A percentile compares a stretch with the other conserved stretches of the same genome.
Conservation (phyloP, 2,329 filamentous ascomycete genomes). For the Aspergillus piperis region DNA sequence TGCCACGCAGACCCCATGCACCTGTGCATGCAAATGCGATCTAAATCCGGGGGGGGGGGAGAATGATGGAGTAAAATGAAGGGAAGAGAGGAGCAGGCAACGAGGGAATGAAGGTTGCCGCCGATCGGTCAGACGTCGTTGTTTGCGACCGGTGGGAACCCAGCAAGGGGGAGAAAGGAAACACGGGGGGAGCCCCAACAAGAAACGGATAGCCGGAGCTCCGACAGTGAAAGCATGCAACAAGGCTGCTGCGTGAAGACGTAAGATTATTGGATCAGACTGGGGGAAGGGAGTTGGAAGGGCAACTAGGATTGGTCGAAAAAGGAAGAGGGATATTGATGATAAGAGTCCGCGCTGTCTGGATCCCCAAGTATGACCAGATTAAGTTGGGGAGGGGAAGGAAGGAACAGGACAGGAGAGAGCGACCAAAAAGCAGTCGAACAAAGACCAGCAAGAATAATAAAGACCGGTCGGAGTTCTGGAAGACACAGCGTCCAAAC, state of each 20-base stretch:
- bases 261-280: conserved; percentile 17
- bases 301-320: not conserved
- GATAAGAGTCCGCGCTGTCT: not conserved
- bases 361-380: too few relatives aligned
- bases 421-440: too few relatives aligned
- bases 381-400: too few relatives aligned
- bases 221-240: conserved; percentile 16
- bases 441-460: not conserved
- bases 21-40: conserved; percentile 28
- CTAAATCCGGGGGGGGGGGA: conserved; percentile 18
- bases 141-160: conserved; percentile 22
- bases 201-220: conserved; percentile 8
- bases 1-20: conserved; percentile 17
- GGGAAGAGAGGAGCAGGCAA: conserved; percentile 15
- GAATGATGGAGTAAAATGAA: conserved; percentile 14
- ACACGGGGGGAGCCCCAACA: conserved; percentile 12
- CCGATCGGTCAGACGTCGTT: conserved; percentile 20
- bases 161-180: conserved; percentile 18
- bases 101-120: conserved; percentile 18
- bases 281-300: not conserved
- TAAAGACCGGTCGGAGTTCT: not conserved
- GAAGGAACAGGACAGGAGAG: too few relatives aligned
- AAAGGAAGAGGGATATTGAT: conserved; percentile 7
- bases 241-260: conserved; percentile 35
- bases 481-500: not conserved